Evolutionary conservation across 805 yeast species (phyloP), one percentile per base, ranked within the genome.

Genomic region (Pichia nanzhaoensis): DNA sequence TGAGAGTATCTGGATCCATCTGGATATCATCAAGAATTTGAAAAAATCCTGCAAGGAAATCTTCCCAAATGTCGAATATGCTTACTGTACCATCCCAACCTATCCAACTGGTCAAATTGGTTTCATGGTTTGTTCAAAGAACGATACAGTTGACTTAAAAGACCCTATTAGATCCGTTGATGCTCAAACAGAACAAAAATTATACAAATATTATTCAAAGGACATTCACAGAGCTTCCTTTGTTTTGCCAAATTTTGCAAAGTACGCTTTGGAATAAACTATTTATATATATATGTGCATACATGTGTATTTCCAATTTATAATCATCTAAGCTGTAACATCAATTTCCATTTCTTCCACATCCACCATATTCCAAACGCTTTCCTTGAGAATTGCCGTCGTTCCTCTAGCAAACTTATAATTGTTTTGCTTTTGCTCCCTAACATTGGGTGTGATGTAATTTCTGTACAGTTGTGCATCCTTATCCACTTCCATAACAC

Each of bases 21-120:
- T 91, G 74, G 78, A 80, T 51, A 81, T 88, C 61, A 85, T 91
- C 60, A 76, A 84, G 60, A 78, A 84, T 55, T 77, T 91, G 70
- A 85, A 88, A 71, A 69, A 77, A 57, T 90, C 85, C 54, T 89
- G 96, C 68, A 67, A 73, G 53, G 78, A 78, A 51, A 88, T 91
- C 38, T 91, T 91, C 82, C 95, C 96, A 39, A 84, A 78, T 44
- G 97, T 84, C 35, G 93, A 84, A 62, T 90, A 89, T 64, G 89
- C 95, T 30, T 85, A 86, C 71, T 84, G 95, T 48, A 78, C 93
- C 61, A 88, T 90, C 55, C 99, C 99, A 61, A 90, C 98, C 48
- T 91, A 91, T 62, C 96, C 99, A 52, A 82, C 96, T 17, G 99
- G 99, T 53, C 95, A 89, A 65, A 84, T 91, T 60, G 99, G 98